These are phyloP conservation scores for Fusarium coicis DNA, from an alignment of 2,329 filamentous ascomycete species.

Conservation along the genomic window DNA sequence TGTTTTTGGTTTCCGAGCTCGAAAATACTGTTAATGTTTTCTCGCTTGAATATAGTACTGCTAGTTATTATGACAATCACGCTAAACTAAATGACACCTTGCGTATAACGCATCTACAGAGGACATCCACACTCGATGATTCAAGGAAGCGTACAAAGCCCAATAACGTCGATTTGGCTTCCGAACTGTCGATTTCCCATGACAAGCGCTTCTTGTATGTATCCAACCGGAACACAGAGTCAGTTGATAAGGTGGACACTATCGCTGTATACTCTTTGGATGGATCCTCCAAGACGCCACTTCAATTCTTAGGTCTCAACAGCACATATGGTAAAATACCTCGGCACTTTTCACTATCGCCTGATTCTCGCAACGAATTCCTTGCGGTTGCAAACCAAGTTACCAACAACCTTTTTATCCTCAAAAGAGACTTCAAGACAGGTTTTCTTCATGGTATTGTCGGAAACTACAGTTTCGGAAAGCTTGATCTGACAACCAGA, in stretches of 20 bases:
- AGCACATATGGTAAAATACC: neutral
- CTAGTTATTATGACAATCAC: rapidly evolving
- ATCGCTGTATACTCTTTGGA: neutral
- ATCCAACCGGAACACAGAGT: neutral
- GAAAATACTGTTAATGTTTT: neutral
- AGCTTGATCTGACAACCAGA: neutral
- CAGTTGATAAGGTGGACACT: neutral
- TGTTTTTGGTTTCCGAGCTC: neutral
- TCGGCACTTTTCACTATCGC: neutral
- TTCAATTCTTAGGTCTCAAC: neutral
- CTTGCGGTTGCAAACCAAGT: neutral
- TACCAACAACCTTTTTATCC: neutral
- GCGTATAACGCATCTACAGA: neutral
- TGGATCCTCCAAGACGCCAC: rapidly evolving
- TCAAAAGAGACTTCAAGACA: neutral
- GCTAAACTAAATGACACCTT: neutral
- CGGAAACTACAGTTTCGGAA: neutral
- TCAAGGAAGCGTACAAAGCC: neutral
- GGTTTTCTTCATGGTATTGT: neutral
- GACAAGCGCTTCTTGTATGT: neutral
- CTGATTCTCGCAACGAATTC: neutral
- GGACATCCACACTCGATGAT: neutral
- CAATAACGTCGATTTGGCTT: neutral
- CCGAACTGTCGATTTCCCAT: neutral
- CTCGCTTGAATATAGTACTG: rapidly evolving